Percentiles rank a stretch among this genome's conserved stretches.
phyloP scores from a whole-genome alignment of 1,284 basidiomycete species.

The Boletus smithii region DNA sequence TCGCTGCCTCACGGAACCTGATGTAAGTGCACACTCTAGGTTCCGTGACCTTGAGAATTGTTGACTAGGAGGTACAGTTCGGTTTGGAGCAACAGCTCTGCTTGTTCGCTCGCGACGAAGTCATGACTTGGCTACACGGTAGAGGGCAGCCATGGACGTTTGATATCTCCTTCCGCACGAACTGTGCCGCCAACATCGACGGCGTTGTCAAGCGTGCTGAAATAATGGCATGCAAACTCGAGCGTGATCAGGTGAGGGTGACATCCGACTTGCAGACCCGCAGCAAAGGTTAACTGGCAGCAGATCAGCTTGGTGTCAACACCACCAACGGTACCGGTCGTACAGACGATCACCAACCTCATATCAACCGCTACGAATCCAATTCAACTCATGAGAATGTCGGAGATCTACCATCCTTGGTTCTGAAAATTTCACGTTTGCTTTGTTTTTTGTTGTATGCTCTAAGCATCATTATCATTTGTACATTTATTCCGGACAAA shows the following conservation, averaged over 20 bases:
- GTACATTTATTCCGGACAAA: slow-evolving; percentile 7
- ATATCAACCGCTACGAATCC: slow-evolving; percentile 77
- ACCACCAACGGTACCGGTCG: slow-evolving; percentile 52
- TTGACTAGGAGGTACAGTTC: slow-evolving; percentile 47
- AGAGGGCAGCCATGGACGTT: slow-evolving; percentile 50
- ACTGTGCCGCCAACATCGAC: slow-evolving; percentile 74
- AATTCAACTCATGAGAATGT: slow-evolving; percentile 74
- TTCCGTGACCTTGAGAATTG: background rate
- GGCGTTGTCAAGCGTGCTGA: slow-evolving; percentile 84
- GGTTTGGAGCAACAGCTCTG: slow-evolving; percentile 87
- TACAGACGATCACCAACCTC: slow-evolving; percentile 82
- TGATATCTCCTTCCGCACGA: slow-evolving; percentile 64
- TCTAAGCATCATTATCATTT: background rate
- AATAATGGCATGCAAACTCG: slow-evolving; percentile 79
- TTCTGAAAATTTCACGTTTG: slow-evolving; percentile 45
- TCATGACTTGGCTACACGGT: slow-evolving; percentile 67
- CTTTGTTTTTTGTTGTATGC: background rate
- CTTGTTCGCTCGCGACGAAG: slow-evolving; percentile 92
- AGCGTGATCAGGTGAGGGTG: slow-evolving; percentile 68
- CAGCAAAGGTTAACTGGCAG: slow-evolving; percentile 26
- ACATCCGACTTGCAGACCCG: background rate
- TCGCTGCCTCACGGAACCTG: slow-evolving; percentile 86
- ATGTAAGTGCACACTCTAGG: slow-evolving; percentile 51
- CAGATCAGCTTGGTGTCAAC: slow-evolving; percentile 36
- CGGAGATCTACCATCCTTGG: slow-evolving; percentile 81